Evolutionary conservation across 257 asterid species (phyloP), one percentile per base, ranked within the genome.

Genomic region (Nicotiana obtusifolia): DNA sequence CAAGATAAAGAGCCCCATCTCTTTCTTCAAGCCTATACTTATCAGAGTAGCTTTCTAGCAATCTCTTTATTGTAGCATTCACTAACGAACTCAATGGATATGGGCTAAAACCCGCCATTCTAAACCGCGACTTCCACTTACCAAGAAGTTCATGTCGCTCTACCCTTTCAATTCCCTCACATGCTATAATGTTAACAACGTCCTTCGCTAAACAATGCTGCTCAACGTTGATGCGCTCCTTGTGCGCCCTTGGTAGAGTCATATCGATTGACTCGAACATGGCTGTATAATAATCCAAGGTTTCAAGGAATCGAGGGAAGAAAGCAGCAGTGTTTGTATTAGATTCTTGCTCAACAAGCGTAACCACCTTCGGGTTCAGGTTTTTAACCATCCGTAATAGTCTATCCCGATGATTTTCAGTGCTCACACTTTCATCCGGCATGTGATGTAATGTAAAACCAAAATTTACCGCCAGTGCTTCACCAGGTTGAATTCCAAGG

Each of bases 371-470:
- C 1, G 98, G 97, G 10, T 82, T 85, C 10, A 94, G 85, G 49
- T 92, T 79, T 61, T 87, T 93, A 10, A 94, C 96, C 94, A 87
- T 82, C 88, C 97, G 88, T 87, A 93, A 64, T 57, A 94, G 80
- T 79, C 91, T 69, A 77, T 94, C 97, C 59, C 97, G 84, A 5
- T 91, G 95, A 77, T 94, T 94, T 67, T 88, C 91, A 0, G 96
- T 94, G 41, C 91, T 94, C 57, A 94, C 97, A 49, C 97, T 93
- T 76, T 94, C 98, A 53, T 94, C 98, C 0, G 97, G 94, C 93
- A 87, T 89, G 64, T 87, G 92, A 85, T 94, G 98, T 76, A 94
- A 80, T 81, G 92, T 84, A 84, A 91, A 94, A 0, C 97, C 97
- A 9, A 94, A 94, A 81, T 94, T 93, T 84, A 94, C 98, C 0